A percentile compares a stretch with the other conserved stretches of the same genome.
These are phyloP conservation scores for Ambrosia artemisiifolia DNA, from an alignment of 129 eudicot species.

Conservation along the genomic window DNA sequence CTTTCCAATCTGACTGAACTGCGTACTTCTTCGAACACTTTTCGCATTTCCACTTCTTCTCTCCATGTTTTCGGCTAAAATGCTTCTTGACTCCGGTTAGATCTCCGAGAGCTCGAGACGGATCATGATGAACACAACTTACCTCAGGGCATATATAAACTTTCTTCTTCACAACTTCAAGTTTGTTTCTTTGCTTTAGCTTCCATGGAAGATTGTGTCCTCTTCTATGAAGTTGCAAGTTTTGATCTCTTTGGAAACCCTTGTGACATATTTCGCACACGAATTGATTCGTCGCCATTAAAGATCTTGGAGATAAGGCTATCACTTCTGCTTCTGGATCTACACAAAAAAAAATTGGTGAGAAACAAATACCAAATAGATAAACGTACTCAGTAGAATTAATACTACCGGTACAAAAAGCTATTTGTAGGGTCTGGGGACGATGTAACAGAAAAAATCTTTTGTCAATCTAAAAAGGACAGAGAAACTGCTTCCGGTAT, in stretches of 20 bases:
- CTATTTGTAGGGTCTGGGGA: no score
- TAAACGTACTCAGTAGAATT: no score
- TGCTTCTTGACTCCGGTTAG: slow-evolving; percentile 89
- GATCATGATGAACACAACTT: slow-evolving; percentile 84
- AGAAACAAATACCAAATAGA: not conserved
- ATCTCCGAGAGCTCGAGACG: slow-evolving; percentile 83
- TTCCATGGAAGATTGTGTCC: slow-evolving; percentile 95
- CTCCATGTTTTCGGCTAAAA: slow-evolving; percentile 81
- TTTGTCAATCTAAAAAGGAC: no score
- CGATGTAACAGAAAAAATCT: no score
- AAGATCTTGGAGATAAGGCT: slow-evolving; percentile 75
- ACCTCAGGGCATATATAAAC: slow-evolving; percentile 78
- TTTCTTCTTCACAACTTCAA: slow-evolving; percentile 57
- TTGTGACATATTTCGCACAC: slow-evolving; percentile 82
- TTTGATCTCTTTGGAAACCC: slow-evolving; percentile 88
- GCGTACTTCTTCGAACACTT: slow-evolving; percentile 88
- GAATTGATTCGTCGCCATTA: slow-evolving; percentile 87
- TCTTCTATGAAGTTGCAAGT: slow-evolving; percentile 85
- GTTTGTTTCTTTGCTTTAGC: slow-evolving; percentile 67
- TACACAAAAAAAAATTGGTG: slow-evolving; percentile 13
- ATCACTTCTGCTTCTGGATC: slow-evolving; percentile 96
- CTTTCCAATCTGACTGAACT: slow-evolving; percentile 93
- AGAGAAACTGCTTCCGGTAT: no score
- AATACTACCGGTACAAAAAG: no score
- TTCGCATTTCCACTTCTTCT: slow-evolving; percentile 93